Percentiles rank a stretch among this genome's conserved stretches.
phyloP scores from a whole-genome alignment of 495 filamentous ascomycete species.

The Xylaria longipes region DNA sequence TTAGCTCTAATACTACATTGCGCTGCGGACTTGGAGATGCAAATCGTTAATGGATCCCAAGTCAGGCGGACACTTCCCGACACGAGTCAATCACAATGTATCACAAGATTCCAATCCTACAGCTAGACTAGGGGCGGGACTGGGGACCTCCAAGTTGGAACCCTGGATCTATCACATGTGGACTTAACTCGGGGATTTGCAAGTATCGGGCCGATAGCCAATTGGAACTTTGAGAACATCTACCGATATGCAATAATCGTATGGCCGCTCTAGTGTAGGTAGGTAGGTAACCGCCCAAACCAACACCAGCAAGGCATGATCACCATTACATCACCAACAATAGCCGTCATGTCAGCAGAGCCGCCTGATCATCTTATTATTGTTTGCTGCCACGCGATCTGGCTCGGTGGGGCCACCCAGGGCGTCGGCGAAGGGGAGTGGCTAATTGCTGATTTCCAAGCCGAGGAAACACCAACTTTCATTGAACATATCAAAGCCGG shows the following conservation, averaged over 20 bases:
- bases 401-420: constrained; percentile 65
- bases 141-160: neutral
- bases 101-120: constrained; percentile 1
- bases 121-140: neutral
- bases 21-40: neutral
- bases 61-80: neutral
- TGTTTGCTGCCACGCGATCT: constrained; percentile 85
- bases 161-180: neutral
- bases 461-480: constrained; percentile 74
- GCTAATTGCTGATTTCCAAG: constrained; percentile 76
- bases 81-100: neutral
- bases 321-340: neutral
- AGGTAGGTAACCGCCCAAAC: neutral
- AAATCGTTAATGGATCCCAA: neutral
- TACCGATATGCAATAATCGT: constrained; percentile 13
- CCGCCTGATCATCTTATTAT: constrained; percentile 63
- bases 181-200: constrained; percentile 10
- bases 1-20: neutral
- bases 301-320: neutral
- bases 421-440: constrained; percentile 70
- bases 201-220: constrained; percentile 12
- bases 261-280: no score
- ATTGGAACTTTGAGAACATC: neutral
- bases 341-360: neutral
- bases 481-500: constrained; percentile 73